phyloP scores from a whole-genome alignment of 73 alveolate species.

The Uronychia setigera region DNA sequence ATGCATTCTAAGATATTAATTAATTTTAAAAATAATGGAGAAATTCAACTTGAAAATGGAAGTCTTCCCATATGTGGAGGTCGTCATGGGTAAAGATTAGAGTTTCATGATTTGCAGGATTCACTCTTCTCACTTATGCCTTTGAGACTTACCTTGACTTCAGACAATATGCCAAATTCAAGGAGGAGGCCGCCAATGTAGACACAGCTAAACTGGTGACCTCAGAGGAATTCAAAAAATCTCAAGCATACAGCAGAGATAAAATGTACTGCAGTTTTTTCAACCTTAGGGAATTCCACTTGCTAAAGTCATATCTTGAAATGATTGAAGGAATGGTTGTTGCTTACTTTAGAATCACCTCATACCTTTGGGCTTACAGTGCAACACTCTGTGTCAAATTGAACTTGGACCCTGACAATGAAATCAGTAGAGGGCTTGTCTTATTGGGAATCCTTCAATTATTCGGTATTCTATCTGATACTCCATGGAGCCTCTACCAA shows the following conservation, averaged over 20 bases:
- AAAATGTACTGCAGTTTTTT: conserved; percentile 7
- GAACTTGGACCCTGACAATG: conserved; percentile 41
- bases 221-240: conserved; percentile 22
- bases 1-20: not conserved
- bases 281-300: conserved; percentile 4
- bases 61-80: conserved; percentile 43
- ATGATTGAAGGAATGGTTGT: not conserved
- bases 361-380: conserved; percentile 38
- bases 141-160: conserved; percentile 40
- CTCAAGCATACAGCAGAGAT: conserved; percentile 42
- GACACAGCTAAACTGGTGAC: conserved; percentile 30
- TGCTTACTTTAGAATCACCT: conserved; percentile 17
- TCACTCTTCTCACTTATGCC: conserved; percentile 15
- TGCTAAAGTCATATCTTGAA: conserved; percentile 15
- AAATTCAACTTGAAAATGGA: conserved; percentile 22
- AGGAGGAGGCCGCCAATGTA: conserved; percentile 26
- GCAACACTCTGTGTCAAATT: not conserved
- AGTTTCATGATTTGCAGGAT: not conserved
- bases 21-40: not conserved
- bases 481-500: conserved; percentile 51
- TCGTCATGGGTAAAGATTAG: conserved; percentile 1
- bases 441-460: conserved; percentile 10
- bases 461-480: not conserved
- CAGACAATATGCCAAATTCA: conserved; percentile 50
- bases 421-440: conserved; percentile 17